A percentile compares a stretch with the other conserved stretches of the same genome.
Evolutionary conservation across 2,329 filamentous ascomycete genomes (phyloP).

Genomic region (Penicillium sp.): DNA sequence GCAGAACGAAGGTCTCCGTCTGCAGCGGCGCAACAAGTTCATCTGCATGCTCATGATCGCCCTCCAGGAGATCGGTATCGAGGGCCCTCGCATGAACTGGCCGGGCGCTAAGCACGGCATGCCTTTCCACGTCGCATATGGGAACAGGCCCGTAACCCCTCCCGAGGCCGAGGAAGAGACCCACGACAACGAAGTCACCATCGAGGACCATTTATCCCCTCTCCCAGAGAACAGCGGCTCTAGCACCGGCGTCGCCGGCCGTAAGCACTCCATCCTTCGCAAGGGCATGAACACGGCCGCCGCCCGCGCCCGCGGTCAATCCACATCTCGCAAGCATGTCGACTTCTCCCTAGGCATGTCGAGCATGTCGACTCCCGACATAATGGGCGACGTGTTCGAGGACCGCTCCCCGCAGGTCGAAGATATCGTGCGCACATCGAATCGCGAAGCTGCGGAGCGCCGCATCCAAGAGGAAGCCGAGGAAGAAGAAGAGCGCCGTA

Average conservation of each 20-base stretch:
- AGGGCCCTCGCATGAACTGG: constrained; percentile 70
- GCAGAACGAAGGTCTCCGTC: constrained; percentile 87
- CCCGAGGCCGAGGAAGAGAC: constrained; percentile 45
- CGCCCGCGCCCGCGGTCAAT: constrained; percentile 52
- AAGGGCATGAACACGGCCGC: constrained; percentile 42
- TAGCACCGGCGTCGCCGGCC: constrained; percentile 23
- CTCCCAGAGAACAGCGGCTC: constrained; percentile 30
- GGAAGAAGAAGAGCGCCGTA: constrained; percentile 29
- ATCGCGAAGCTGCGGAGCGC: constrained; percentile 39
- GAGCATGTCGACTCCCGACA: constrained; percentile 53
- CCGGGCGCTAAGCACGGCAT: constrained; percentile 63
- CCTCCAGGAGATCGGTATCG: constrained; percentile 77
- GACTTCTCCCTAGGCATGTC: constrained; percentile 67
- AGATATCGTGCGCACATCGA: constrained; percentile 36
- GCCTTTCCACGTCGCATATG: constrained; percentile 60
- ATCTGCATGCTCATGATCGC: constrained; percentile 84
- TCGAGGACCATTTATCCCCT: constrained; percentile 15
- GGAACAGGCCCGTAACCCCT: constrained; percentile 40
- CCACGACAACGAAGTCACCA: constrained; percentile 34
- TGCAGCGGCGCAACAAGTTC: constrained; percentile 89
- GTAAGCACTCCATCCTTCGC: constrained; percentile 53
- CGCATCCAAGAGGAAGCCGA: constrained; percentile 35
- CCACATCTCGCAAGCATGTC: constrained; percentile 58
- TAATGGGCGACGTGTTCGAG: constrained; percentile 61
- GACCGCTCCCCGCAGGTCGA: constrained; percentile 46